phyloP scores from a whole-genome alignment of 1,284 basidiomycete genomes.

The Sanguinoderma infundibulare region DNA sequence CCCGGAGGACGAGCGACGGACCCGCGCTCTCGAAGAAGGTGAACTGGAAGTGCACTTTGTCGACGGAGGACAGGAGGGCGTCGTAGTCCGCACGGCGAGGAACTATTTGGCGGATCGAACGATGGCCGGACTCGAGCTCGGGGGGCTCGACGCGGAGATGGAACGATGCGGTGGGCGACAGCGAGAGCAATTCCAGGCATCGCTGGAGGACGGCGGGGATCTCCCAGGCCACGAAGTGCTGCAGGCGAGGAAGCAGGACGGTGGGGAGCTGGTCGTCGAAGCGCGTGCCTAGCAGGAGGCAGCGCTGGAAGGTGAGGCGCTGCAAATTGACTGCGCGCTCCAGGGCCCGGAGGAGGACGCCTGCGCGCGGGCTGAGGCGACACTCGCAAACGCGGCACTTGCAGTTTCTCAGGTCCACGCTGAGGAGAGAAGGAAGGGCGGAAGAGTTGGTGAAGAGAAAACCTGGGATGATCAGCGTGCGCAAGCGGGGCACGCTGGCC shows the following conservation, averaged over 20 bases:
- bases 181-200: neutral
- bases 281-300: neutral
- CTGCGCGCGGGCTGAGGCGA: neutral
- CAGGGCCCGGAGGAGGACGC: neutral
- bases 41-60: neutral
- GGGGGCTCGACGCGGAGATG: neutral
- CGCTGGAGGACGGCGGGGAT: neutral
- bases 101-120: neutral
- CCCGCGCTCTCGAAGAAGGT: neutral
- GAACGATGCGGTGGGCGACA: neutral
- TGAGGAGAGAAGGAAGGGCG: neutral
- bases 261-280: neutral
- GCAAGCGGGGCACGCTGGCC: neutral
- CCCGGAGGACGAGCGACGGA: neutral
- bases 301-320: neutral
- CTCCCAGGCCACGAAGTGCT: neutral
- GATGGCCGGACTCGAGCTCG: neutral
- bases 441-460: slow-evolving; percentile 2
- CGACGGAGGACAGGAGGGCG: neutral
- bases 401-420: slow-evolving; percentile 1
- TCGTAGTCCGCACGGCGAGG: neutral
- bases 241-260: neutral
- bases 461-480: neutral
- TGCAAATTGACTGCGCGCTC: neutral
- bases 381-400: neutral